Base-by-base conservation (phyloP, 441 rosid species). In the Codiaeum variegatum region DNA sequence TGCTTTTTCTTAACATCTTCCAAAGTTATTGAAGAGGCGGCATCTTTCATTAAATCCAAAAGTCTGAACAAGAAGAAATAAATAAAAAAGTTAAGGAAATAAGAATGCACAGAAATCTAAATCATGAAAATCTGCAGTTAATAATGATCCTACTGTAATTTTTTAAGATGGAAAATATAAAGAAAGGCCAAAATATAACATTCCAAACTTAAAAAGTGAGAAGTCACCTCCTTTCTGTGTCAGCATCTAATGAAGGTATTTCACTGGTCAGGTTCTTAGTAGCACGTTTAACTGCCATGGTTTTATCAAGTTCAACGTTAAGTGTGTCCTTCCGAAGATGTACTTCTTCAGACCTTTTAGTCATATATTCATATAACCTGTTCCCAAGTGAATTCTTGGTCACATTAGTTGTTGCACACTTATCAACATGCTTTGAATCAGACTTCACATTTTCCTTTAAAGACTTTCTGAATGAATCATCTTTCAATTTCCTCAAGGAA, bases 211-310 rank as follows among this genome's bases (percentile, higher is more conserved):
- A 62, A 63, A 71, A 56, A 3, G 21, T 10, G 65, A 62, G 74
- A 62, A 19, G 47, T 75, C 66, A 90, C 98, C 95, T 91, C 76
- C 84, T 89, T 83, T 89, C 81, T 28, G 92, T 67, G 62, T 86
- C 91, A 47, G 77, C 82, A 83, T 95, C 98, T 75, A 93, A 77
- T 31, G 81, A 66, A 70, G 75, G 85, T 34, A 77, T 64, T 69
- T 75, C 85, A 73, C 66, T 74, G 74, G 78, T 82, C 40, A 78
- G 76, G 67, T 78, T 82, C 83, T 73, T 84, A 28, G 79, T 51
- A 23, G 66, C 54, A 76, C 72, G 38, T 73, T 78, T 72, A 59
- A 66, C 62, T 6, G 63, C 29, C 42, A 44, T 72, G 55, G 75
- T 47, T 77, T 79, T 85, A 56, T 71, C 75, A 51, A 60, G 76